Base-by-base conservation (phyloP, 495 filamentous ascomycete genomes). In the Neurospora sp. region DNA sequence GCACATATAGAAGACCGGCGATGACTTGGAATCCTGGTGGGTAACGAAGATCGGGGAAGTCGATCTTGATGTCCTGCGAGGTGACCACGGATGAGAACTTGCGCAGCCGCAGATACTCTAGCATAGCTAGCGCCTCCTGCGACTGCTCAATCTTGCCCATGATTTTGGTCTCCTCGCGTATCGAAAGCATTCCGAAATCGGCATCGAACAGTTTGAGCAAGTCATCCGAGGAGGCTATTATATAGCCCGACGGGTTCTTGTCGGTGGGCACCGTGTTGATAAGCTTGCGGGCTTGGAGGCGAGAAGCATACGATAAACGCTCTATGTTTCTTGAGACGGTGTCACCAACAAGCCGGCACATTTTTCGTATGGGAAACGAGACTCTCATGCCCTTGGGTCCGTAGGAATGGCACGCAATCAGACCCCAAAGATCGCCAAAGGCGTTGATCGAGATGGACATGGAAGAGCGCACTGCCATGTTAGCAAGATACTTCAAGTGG, bases 401-500 rank as follows among this genome's bases (percentile, higher is more conserved):
- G 78, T 97, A 96, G 1, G 90, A 88, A 78, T 98, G 94, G 72
- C 93, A 98, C 2, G 93, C 88, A 22, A 98, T 93, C 41, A 98
- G 84, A 0, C 94, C 95, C 94, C 94, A 98, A 0, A 97, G 83
- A 72, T 97, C 91, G 73, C 87, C 84, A 77, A 96, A 94, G 0
- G 91, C 91, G 72, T 92, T 95, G 76, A 97, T 92, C 8, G 94
- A 97, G 75, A 98, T 95, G 7, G 94, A 97, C 94, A 97, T 97
- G 72, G 93, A 96, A 1, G 93, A 91, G 31, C 94, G 88, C 4
- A 97, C 93, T 1, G 88, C 88, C 94, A 97, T 97, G 78, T 97
- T 92, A n/a, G 84, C 87, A 2, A 97, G 85, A 73, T 97, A 97
- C 77, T 96, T 96, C 65, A 97, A 81, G 75, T 94, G 92, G 42